Percentiles rank a stretch among this genome's conserved stretches.
Conservation (phyloP, 2,329 filamentous ascomycete genomes). For the Pyricularia pennisetigena region DNA sequence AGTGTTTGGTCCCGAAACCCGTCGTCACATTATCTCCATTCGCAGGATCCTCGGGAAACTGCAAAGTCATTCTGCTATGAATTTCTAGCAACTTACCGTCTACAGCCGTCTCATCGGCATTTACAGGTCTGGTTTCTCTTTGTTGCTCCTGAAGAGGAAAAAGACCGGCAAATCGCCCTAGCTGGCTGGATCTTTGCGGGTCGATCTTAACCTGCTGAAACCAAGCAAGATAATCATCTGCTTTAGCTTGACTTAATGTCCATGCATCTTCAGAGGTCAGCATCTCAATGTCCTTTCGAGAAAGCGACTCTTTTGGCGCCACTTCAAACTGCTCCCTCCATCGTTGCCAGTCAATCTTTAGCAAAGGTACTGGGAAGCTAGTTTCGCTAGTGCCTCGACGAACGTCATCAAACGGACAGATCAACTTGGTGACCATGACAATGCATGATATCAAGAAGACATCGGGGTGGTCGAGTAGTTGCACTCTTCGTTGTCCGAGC, state of each 20-base stretch:
- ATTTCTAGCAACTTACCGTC: conserved; percentile 12
- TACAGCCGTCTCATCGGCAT: conserved; percentile 5
- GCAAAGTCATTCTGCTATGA: conserved; percentile 14
- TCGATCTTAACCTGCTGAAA: conserved; percentile 53
- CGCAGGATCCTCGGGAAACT: neutral
- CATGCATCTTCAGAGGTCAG: conserved; percentile 19
- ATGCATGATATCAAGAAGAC: conserved; percentile 61
- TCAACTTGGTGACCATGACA: conserved; percentile 67
- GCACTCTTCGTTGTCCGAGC: conserved; percentile 29
- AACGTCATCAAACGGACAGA: conserved; percentile 62
- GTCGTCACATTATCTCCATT: neutral
- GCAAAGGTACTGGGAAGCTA: conserved; percentile 42
- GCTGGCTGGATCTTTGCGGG: conserved; percentile 1
- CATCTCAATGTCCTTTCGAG: conserved; percentile 16
- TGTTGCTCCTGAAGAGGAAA: conserved; percentile 19
- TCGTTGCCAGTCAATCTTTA: conserved; percentile 60
- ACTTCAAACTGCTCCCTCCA: conserved; percentile 51
- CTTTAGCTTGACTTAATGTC: conserved; percentile 43
- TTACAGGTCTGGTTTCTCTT: neutral
- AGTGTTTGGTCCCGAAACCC: conserved; percentile 14
- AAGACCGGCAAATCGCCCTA: conserved; percentile 7
- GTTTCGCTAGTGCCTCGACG: conserved; percentile 35
- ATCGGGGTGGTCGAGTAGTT: conserved; percentile 59
- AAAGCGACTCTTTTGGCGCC: conserved; percentile 11
- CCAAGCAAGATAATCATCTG: conserved; percentile 74